A percentile compares a stretch with the other conserved stretches of the same genome.
phyloP scores from a whole-genome alignment of 2,329 filamentous ascomycete species.

The Nemania abortiva region DNA sequence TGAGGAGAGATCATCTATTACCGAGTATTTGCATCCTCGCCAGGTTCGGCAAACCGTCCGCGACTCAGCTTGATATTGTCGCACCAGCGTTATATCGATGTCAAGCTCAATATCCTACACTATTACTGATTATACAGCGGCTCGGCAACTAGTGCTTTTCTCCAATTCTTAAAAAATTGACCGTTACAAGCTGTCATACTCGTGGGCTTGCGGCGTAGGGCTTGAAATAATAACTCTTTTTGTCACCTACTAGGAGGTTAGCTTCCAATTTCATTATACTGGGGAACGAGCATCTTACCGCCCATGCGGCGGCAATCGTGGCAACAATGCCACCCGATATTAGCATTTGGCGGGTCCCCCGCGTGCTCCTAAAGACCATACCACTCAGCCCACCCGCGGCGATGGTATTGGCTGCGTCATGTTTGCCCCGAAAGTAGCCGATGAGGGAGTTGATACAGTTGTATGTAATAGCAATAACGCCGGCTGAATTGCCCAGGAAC shows the following conservation, averaged over 20 bases:
- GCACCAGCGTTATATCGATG: constrained; percentile 40
- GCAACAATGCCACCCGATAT: constrained; percentile 93
- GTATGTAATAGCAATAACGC: constrained; percentile 95
- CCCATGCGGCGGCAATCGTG: constrained; percentile 86
- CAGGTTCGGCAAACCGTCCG: constrained; percentile 38
- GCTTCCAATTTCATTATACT: constrained; percentile 50
- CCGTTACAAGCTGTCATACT: constrained; percentile 43
- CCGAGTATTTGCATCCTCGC: constrained; percentile 52
- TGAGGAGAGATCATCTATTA: constrained; percentile 67
- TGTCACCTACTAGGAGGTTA: constrained; percentile 48
- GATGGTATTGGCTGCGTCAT: constrained; percentile 91
- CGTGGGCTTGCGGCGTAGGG: constrained; percentile 37
- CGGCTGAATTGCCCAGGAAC: constrained; percentile 95
- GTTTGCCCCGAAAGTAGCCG: constrained; percentile 82
- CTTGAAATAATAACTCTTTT: constrained; percentile 44
- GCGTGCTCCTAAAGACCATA: constrained; percentile 96
- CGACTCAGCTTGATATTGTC: constrained; percentile 42
- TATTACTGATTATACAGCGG: constrained; percentile 39
- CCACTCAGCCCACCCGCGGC: constrained; percentile 87
- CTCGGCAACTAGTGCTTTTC: constrained; percentile 14
- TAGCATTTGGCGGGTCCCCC: constrained; percentile 90
- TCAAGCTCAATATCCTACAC: constrained; percentile 50
- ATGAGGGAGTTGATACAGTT: constrained; percentile 91
- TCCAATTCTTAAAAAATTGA: constrained; percentile 2
- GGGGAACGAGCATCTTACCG: constrained; percentile 66